Evolutionary conservation across 306 rosid genomes (phyloP), one percentile per base, ranked within the genome.

Genomic region (Citrullus colocynthis): DNA sequence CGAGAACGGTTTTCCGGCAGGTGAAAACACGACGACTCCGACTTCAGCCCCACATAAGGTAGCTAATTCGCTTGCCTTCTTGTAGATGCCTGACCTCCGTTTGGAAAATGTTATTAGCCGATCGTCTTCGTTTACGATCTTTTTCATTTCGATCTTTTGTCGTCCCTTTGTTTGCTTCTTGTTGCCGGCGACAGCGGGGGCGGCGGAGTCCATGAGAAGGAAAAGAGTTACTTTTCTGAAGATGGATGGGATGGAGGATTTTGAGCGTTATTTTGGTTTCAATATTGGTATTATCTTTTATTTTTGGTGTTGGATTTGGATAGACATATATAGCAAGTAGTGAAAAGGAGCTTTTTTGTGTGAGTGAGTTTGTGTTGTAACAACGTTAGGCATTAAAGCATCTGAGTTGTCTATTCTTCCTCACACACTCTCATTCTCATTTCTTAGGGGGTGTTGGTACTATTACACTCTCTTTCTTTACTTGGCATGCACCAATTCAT

Each of bases 121-220:
- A 67, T 67, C 85, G 13, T 82, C 84, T 42, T 82, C 77, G 2
- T 84, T 82, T 34, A 77, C 79, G 10, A 84, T 82, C 82, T 9
- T 84, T 79, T 84, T 86, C 76, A 84, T 77, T 76, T 82, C 86
- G 6, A 86, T 81, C 70, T 78, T 81, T 78, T 84, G 82, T 20
- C 74, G 79, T 0, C 89, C 89, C 56, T 64, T 84, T 2, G 87
- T 81, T 45, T 76, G 75, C 81, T 83, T 81, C 36, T 45, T 70
- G 18, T 12, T 60, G 39, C 64, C 2, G 34, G 15, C 63, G 0
- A 3, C n/a, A 6, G 0, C 9, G 0, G 54, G 54, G 54, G 54
- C 17, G 16, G 54, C 4, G 54, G 54, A 48, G 54, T 48, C n/a
- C 69, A 32, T 62, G 20, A 34, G 69, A 62, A 7, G 56, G 32